These are phyloP conservation scores for Mycena maculata DNA, from an alignment of 768 basidiomycete species.

Conservation along the genomic window DNA sequence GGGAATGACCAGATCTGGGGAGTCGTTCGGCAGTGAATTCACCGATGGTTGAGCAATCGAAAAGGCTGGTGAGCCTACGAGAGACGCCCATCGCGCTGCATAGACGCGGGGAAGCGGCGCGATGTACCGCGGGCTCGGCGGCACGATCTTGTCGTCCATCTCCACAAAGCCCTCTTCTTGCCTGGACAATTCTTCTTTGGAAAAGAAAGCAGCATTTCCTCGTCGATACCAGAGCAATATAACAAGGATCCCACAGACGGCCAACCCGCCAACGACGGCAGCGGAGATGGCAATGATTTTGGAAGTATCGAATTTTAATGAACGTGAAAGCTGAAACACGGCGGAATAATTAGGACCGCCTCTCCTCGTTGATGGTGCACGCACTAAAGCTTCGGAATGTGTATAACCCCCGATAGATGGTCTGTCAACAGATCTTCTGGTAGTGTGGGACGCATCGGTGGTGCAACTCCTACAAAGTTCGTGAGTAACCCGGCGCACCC, in stretches of 20 bases:
- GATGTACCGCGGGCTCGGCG: conserved; percentile 5
- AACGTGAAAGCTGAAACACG: conserved; percentile 3
- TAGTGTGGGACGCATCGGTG: neutral
- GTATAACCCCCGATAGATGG: neutral
- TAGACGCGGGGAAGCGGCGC: conserved; percentile 3
- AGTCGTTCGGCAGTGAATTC: neutral
- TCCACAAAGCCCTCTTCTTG: neutral
- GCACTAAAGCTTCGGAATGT: neutral
- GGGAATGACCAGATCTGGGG: conserved; percentile 2
- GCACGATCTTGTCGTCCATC: neutral
- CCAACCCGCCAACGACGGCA: neutral
- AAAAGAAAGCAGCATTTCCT: neutral
- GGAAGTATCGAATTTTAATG: neutral
- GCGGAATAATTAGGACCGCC: neutral
- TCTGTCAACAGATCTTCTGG: conserved; percentile 1
- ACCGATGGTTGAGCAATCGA: neutral
- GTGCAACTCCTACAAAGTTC: neutral
- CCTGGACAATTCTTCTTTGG: neutral
- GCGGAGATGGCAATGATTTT: neutral
- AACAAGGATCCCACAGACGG: neutral
- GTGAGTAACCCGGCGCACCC: neutral
- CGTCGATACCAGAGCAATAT: conserved; percentile 14
- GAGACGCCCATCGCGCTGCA: conserved; percentile 1
- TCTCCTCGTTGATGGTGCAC: neutral
- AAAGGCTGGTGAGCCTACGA: neutral